phyloP scores from a whole-genome alignment of 768 basidiomycete genomes.

The Fistulinella prunicolor region DNA sequence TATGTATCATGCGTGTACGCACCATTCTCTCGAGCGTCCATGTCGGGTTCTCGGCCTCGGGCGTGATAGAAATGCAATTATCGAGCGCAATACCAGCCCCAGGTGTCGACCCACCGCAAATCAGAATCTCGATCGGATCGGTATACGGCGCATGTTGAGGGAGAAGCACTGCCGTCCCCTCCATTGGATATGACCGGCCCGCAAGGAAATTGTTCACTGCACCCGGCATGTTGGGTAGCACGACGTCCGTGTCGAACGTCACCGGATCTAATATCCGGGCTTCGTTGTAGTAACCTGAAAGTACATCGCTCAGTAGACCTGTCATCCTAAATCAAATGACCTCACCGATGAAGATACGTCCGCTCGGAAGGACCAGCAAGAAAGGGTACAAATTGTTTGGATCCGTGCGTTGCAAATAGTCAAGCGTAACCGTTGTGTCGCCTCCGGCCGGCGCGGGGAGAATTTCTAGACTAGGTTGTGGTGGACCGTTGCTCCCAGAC shows the following conservation, averaged over 20 bases:
- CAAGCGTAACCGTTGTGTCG: slow-evolving; percentile 55
- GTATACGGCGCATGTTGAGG: slow-evolving; percentile 75
- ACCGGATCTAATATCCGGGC: slow-evolving; percentile 69
- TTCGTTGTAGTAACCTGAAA: slow-evolving; percentile 73
- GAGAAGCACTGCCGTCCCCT: slow-evolving; percentile 66
- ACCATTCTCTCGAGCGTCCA: slow-evolving; percentile 85
- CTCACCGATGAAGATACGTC: slow-evolving; percentile 67
- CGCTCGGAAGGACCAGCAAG: slow-evolving; percentile 66
- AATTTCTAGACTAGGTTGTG: slow-evolving; percentile 69
- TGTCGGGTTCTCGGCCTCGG: slow-evolving; percentile 56
- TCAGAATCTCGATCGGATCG: slow-evolving; percentile 60
- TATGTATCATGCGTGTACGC: slow-evolving; percentile 16
- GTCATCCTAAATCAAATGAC: neutral
- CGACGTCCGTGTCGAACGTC: slow-evolving; percentile 57
- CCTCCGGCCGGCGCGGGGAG: slow-evolving; percentile 67
- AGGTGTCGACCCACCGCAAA: slow-evolving; percentile 74
- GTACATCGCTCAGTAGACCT: neutral
- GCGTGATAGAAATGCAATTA: slow-evolving; percentile 68
- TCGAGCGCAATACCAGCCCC: slow-evolving; percentile 53
- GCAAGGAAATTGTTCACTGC: slow-evolving; percentile 69
- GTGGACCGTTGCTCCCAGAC: slow-evolving; percentile 60
- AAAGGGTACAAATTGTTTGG: slow-evolving; percentile 83
- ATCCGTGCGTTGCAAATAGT: slow-evolving; percentile 68
- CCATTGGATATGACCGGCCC: slow-evolving; percentile 76
- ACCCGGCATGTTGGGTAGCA: slow-evolving; percentile 72